Evolutionary conservation across 1,284 basidiomycete genomes (phyloP).

Genomic region (Cryptococcus jaspeensis): DNA sequence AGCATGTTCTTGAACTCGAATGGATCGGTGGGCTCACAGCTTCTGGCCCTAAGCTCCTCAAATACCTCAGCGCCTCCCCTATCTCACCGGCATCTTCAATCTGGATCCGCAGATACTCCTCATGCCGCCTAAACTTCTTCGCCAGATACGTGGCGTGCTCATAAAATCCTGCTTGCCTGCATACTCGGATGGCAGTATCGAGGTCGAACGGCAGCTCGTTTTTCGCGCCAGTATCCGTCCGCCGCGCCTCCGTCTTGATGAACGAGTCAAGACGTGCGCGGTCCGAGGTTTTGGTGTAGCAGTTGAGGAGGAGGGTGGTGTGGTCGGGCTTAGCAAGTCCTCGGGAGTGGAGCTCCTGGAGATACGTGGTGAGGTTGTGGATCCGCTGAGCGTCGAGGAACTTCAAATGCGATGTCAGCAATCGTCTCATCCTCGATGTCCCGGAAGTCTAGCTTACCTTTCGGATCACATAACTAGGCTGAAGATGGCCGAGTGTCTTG

Average conservation of each 20-base stretch:
- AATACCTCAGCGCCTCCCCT: conserved; percentile 74
- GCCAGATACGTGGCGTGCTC: conserved; percentile 94
- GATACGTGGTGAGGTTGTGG: conserved; percentile 88
- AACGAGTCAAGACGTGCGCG: conserved; percentile 84
- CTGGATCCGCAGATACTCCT: conserved; percentile 90
- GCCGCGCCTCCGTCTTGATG: conserved; percentile 75
- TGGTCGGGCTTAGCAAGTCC: conserved; percentile 94
- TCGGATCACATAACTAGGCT: conserved; percentile 94
- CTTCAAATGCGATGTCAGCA: conserved; percentile 52
- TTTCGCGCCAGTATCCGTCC: conserved; percentile 51
- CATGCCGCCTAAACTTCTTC: conserved; percentile 82
- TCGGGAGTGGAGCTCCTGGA: conserved; percentile 88
- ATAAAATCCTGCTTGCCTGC: conserved; percentile 93
- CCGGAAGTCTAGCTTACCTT: conserved; percentile 62
- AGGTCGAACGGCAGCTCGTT: conserved; percentile 84
- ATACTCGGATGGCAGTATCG: conserved; percentile 94
- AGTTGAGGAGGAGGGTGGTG: conserved; percentile 91
- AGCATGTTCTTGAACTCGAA: not conserved
- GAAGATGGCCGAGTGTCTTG: conserved; percentile 82
- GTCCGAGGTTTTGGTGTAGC: conserved; percentile 96
- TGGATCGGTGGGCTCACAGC: conserved; percentile 58
- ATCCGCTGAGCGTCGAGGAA: conserved; percentile 96
- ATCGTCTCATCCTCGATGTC: no score
- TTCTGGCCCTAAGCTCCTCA: conserved; percentile 72
- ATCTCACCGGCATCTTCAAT: conserved; percentile 89